These are phyloP conservation scores for Arthrobotrys musiformis DNA, from an alignment of 2,329 filamentous ascomycete genomes.

Conservation along the genomic window DNA sequence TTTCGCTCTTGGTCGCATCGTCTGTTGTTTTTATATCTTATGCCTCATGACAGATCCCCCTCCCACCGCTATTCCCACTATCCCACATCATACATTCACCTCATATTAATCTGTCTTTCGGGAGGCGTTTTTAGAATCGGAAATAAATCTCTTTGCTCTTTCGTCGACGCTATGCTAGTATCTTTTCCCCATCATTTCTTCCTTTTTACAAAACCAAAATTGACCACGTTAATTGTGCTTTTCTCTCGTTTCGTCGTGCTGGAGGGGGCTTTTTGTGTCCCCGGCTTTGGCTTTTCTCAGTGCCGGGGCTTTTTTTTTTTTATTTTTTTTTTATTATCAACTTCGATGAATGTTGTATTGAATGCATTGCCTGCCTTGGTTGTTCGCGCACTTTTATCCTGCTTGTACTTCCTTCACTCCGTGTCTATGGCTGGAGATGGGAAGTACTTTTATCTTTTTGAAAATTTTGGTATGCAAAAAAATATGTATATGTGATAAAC, in stretches of 20 bases:
- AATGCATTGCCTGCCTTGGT: constrained; percentile 48
- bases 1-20: not conserved
- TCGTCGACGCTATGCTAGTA: no score
- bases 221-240: not conserved
- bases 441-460: no score
- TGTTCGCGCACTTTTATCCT: not conserved
- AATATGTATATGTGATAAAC: constrained; percentile 47
- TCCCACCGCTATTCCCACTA: not conserved
- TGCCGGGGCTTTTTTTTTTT: constrained; percentile 19
- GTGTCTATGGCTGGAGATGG: not conserved
- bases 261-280: constrained; percentile 6
- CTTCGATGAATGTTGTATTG: not conserved
- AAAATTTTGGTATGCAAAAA: constrained; percentile 12
- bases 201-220: not conserved
- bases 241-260: not conserved
- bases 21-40: constrained; percentile 3
- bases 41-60: constrained; percentile 41
- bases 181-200: not conserved
- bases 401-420: not conserved
- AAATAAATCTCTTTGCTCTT: constrained; percentile 31
- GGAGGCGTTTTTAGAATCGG: constrained; percentile 54
- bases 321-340: not conserved
- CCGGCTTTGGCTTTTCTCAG: no score
- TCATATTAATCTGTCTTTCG: constrained; percentile 44
- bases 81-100: constrained; percentile 13